phyloP scores from a whole-genome alignment of 1,284 basidiomycete species.

The Ceratobasidium sp. region DNA sequence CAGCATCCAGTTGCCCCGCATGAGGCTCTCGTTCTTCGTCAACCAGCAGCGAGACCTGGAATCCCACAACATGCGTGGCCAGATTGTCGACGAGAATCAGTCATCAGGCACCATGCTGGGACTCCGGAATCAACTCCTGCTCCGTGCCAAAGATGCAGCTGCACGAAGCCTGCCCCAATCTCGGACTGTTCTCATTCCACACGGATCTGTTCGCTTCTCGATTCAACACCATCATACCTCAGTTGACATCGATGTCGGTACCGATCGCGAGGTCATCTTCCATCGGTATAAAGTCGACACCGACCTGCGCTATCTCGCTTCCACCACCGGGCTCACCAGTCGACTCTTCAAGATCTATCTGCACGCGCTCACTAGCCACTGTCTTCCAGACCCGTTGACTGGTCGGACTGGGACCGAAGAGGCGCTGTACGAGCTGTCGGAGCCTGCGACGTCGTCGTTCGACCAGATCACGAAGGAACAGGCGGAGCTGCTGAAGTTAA shows the following conservation, averaged over 20 bases:
- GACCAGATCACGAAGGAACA: slow-evolving; percentile 56
- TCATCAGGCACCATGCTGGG: slow-evolving; percentile 54
- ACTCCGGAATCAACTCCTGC: slow-evolving; percentile 48
- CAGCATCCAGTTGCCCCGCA: slow-evolving; percentile 48
- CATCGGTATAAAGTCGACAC: slow-evolving; percentile 60
- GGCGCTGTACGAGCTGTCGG: slow-evolving; percentile 60
- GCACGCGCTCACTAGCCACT: slow-evolving; percentile 63
- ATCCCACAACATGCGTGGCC: slow-evolving; percentile 49
- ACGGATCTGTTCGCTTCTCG: slow-evolving; percentile 53
- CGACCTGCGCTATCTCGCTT: slow-evolving; percentile 59
- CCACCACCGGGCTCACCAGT: slow-evolving; percentile 55
- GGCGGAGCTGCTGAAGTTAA: slow-evolving; percentile 56
- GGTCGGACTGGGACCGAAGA: slow-evolving; percentile 63
- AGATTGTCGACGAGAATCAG: slow-evolving; percentile 54
- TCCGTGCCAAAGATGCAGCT: slow-evolving; percentile 33
- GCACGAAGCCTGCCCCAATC: slow-evolving; percentile 42
- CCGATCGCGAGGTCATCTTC: slow-evolving; percentile 29
- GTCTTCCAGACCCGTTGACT: slow-evolving; percentile 63
- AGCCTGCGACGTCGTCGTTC: slow-evolving; percentile 60
- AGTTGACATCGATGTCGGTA: slow-evolving; percentile 15
- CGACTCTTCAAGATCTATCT: slow-evolving; percentile 62
- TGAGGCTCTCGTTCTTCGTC: slow-evolving; percentile 49
- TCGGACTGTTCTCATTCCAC: slow-evolving; percentile 58
- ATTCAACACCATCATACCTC: slow-evolving; percentile 40
- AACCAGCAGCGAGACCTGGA: slow-evolving; percentile 46